phyloP scores from a whole-genome alignment of 805 yeast species.

The Hanseniaspora mollemarum region DNA sequence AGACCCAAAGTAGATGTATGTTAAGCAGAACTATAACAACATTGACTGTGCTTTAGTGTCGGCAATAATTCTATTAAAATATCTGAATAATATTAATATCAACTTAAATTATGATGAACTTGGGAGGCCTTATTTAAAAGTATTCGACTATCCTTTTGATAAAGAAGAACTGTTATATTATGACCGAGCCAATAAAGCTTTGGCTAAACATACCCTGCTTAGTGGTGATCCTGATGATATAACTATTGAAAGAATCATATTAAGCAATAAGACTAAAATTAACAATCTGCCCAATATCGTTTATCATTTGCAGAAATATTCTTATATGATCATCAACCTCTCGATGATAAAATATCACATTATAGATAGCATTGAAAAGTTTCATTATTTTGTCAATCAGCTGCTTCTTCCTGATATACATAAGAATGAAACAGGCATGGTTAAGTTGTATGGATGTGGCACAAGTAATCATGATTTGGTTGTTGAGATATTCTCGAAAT shows the following conservation, averaged over 20 bases:
- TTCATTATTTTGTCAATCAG: not conserved
- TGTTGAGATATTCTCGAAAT: not conserved
- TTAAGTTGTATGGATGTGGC: constrained; percentile 5
- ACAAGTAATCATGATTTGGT: constrained; percentile 6
- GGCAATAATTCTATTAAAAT: not conserved
- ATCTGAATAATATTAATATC: not conserved
- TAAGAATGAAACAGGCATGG: not conserved
- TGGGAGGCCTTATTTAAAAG: not conserved
- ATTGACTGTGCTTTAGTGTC: constrained; percentile 9
- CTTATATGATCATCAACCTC: constrained; percentile 5
- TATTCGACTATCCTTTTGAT: not conserved
- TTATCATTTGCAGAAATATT: not conserved
- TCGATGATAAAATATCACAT: not conserved
- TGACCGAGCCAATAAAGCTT: not conserved
- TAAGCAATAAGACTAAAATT: not conserved
- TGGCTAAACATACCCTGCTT: not conserved
- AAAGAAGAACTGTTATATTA: not conserved
- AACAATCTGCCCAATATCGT: not conserved
- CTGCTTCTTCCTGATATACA: not conserved
- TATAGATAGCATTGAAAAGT: not conserved
- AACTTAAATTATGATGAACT: not conserved
- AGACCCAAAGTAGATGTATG: constrained; percentile 1
- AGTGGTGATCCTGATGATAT: not conserved
- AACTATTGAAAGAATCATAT: not conserved
- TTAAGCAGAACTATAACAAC: not conserved